A percentile compares a stretch with the other conserved stretches of the same genome.
phyloP scores from a whole-genome alignment of 2,329 filamentous ascomycete genomes.

The Dichotomopilus funicola region DNA sequence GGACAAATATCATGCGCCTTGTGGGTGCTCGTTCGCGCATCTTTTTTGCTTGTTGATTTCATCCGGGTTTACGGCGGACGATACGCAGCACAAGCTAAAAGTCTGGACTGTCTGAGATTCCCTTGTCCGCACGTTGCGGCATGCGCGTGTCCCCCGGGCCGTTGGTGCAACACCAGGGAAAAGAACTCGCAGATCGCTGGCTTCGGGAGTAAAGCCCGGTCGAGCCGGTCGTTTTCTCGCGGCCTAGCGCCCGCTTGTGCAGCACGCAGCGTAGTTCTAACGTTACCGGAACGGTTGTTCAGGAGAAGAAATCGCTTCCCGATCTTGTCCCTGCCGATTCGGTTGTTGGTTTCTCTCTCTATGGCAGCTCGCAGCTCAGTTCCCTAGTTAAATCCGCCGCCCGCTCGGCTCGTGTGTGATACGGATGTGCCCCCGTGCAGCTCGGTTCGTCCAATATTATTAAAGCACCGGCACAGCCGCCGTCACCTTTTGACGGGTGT shows the following conservation, averaged over 20 bases:
- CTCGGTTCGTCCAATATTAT: slow-evolving; percentile 48
- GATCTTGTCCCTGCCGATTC: not conserved
- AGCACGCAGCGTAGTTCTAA: not conserved
- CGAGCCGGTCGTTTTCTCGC: not conserved
- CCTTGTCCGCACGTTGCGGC: slow-evolving; percentile 12
- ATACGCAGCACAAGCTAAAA: no score
- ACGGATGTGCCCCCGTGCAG: slow-evolving; percentile 27
- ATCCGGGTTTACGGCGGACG: no score
- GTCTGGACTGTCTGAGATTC: not conserved
- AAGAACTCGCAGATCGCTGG: slow-evolving; percentile 12
- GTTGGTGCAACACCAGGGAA: slow-evolving; percentile 6
- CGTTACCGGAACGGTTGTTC: no score
- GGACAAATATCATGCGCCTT: no score
- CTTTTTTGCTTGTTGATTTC: no score
- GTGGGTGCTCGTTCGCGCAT: no score
- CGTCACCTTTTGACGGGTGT: slow-evolving; percentile 19
- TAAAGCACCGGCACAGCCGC: slow-evolving; percentile 39
- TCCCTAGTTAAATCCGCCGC: slow-evolving; percentile 8
- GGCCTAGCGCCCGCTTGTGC: slow-evolving; percentile 20
- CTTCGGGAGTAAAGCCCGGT: not conserved
- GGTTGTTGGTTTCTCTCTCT: not conserved
- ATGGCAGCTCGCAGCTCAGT: not conserved
- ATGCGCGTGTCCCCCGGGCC: slow-evolving; percentile 4
- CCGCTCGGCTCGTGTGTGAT: slow-evolving; percentile 23
- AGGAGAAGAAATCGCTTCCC: not conserved